A percentile compares a stretch with the other conserved stretches of the same genome.
Evolutionary conservation across 768 basidiomycete genomes (phyloP).

Genomic region (Cubamyces sp.): DNA sequence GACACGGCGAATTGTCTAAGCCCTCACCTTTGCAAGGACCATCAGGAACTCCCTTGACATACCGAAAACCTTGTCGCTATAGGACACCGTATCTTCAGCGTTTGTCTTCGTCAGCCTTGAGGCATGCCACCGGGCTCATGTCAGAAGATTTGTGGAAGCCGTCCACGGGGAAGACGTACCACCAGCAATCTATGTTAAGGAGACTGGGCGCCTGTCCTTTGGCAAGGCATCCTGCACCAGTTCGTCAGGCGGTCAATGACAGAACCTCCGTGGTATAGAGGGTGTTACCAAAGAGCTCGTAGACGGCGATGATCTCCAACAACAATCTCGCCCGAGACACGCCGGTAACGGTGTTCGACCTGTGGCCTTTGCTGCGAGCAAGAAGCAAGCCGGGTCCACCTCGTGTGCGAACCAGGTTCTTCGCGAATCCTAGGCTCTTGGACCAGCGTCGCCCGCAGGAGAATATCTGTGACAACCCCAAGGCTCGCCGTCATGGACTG

Average conservation of each 20-base stretch:
- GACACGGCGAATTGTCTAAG: not conserved
- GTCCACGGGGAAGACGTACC: slow-evolving; percentile 35
- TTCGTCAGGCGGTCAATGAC: slow-evolving; percentile 15
- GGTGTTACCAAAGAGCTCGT: slow-evolving; percentile 43
- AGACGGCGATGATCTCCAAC: slow-evolving; percentile 48
- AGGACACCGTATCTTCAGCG: slow-evolving; percentile 37
- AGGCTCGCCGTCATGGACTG: slow-evolving; percentile 8
- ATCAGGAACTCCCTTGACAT: slow-evolving; percentile 38
- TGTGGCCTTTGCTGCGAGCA: slow-evolving; percentile 36
- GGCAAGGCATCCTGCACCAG: slow-evolving; percentile 39
- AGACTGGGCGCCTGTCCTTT: slow-evolving; percentile 41
- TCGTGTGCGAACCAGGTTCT: slow-evolving; percentile 43
- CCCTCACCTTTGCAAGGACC: slow-evolving; percentile 36
- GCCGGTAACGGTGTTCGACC: slow-evolving; percentile 31
- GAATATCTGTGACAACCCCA: slow-evolving; percentile 42
- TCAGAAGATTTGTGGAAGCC: slow-evolving; percentile 20
- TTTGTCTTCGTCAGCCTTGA: slow-evolving; percentile 38
- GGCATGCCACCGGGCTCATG: slow-evolving; percentile 1
- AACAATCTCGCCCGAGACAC: slow-evolving; percentile 42
- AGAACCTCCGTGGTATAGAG: slow-evolving; percentile 9
- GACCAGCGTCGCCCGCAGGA: slow-evolving; percentile 44
- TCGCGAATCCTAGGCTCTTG: slow-evolving; percentile 43
- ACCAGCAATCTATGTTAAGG: slow-evolving; percentile 43
- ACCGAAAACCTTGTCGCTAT: slow-evolving; percentile 51
- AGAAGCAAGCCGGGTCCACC: slow-evolving; percentile 46